Base-by-base conservation (phyloP, 331 rosid genomes). In the Prunus yedoensis region DNA sequence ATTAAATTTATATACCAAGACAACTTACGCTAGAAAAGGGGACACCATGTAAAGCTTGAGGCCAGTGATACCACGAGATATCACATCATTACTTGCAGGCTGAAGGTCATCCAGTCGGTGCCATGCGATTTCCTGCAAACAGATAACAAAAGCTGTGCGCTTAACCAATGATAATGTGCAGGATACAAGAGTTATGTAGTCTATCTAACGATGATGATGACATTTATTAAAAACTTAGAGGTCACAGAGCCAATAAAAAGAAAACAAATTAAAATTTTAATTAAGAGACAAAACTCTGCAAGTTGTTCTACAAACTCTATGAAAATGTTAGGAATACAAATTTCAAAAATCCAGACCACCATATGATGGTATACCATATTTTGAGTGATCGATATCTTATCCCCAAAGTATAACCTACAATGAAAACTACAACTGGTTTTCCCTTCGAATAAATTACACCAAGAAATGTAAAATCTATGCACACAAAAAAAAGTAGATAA, bases 1-100 rank as follows among this genome's bases (percentile, higher is more conserved):
- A 88, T 47, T 71, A 74, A 83, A 77, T 66, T 73, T 52, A 67
- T 49, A 60, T 20, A 51, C 21, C 25, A 16, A 53, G 60, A 78
- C 62, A 81, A 81, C 98, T 85, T 85, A 94, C 96, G 84, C 87
- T 47, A 94, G 79, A 82, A 94, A 94, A 75, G 98, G 98, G 71
- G 98, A 82, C 83, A 94, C 98, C 98, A 94, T 94, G 81, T 94
- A 94, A 82, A 94, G 93, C 87, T 94, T 94, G 81, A 94, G 97
- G 79, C 98, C 98, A 46, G 87, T 90, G 81, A 85, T 81, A 76
- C 97, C 96, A 82, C 97, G 98, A 74, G 97, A 91, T 88, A 94
- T 94, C 74, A 91, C 96, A 32, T 91, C 96, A 73, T 73, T 86
- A 84, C 84, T 91, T 8, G 89, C 90, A 51, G 98, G 93, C 71